These are phyloP conservation scores for Lepidium sativum DNA, from an alignment of 345 rosid genomes.

Conservation along the genomic window DNA sequence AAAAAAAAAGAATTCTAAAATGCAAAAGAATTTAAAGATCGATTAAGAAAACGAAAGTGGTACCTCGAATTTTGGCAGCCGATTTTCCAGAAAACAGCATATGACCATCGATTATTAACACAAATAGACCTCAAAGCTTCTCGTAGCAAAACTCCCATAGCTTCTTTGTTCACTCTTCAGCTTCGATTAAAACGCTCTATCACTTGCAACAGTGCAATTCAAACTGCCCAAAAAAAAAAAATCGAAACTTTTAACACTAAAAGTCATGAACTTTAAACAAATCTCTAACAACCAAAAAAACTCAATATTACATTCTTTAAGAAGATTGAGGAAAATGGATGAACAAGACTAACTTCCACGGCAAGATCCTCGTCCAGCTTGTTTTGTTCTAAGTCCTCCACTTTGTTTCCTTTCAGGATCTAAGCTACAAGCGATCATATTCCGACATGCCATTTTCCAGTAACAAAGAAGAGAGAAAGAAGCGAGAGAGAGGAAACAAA, in stretches of 20 bases:
- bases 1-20: too few relatives aligned
- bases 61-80: conserved; percentile 89
- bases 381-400: conserved; percentile 91
- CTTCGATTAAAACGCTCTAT: conserved; percentile 5
- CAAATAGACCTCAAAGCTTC: conserved; percentile 80
- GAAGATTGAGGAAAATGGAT: conserved; percentile 12
- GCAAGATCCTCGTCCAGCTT: conserved; percentile 97
- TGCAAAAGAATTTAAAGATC: too few relatives aligned
- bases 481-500: neutral
- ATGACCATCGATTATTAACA: conserved; percentile 64
- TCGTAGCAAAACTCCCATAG: conserved; percentile 67
- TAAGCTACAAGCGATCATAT: conserved; percentile 56
- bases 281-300: neutral
- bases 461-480: neutral
- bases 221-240: neutral
- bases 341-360: conserved; percentile 80
- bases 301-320: conserved; percentile 24
- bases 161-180: conserved; percentile 2
- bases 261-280: neutral
- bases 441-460: conserved; percentile 56
- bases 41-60: neutral
- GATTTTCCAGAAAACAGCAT: conserved; percentile 94
- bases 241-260: neutral
- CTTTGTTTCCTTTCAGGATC: conserved; percentile 93
- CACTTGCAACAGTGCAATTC: conserved; percentile 25